Evolutionary conservation across 2,329 filamentous ascomycete genomes (phyloP), one percentile per base, ranked within the genome.

Genomic region (Daldinia sp.): DNA sequence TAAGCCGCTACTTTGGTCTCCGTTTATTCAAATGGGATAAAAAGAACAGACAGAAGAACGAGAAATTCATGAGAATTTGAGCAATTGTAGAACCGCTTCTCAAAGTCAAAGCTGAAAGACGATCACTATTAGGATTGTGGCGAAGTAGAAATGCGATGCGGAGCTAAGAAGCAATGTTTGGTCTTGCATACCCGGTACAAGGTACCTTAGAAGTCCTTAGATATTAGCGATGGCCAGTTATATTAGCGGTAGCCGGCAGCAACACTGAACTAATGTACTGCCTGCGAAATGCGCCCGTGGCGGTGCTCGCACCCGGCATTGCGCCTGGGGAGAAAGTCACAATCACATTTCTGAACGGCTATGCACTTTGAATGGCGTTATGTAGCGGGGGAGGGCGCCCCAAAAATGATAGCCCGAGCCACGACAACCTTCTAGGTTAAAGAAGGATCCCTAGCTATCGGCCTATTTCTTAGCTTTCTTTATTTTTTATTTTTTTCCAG

Each of bases 81-180:
- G 15, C 13, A 47, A 37, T 7, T 41, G 52, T 10, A 37, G 29
- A 51, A 27, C 13, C n/a, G 27, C 10, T 13, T 39, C 27, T 30
- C 30, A 29, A 27, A 50, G 30, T 34, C 25, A 35, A 60, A 67
- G 61, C 64, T 60, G 61, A 62, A 60, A 66, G 43, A 49, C 47
- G 39, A 49, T 59, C 11, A 13, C 45, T 39, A 32, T 37, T 39
- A 60, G 52, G 58, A 61, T 50, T 35, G 65, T 67, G 65, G 65
- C 65, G 62, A 55, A 67, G 65, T 29, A 23, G n/a, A 55, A 25
- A 30, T 54, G 55, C 53, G 57, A 61, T 17, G 25, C 43, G 43
- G 43, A 32, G 21, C 17, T 27, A 35, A 51, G n/a, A 51, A 48
- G 23, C 25, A 48, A 43, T 21, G 15, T 11, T 29, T 19, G 25